These are phyloP conservation scores for Blastobotrys petasosporus DNA, from an alignment of 1,139 yeast species.

Conservation along the genomic window DNA sequence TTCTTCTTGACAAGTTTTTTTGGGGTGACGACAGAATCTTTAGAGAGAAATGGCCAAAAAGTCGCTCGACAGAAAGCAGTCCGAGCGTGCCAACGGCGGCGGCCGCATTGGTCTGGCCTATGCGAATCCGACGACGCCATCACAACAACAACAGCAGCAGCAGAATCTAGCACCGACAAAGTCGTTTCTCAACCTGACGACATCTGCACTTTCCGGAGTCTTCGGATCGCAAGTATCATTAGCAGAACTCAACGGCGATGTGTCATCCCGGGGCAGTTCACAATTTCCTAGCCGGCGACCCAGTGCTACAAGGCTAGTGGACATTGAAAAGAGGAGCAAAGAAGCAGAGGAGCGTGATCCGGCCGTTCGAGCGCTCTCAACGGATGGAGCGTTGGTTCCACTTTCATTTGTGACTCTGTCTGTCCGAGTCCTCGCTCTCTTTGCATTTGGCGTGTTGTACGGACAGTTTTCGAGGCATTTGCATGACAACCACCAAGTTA, in stretches of 20 bases:
- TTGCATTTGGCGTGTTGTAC: conserved; percentile 32
- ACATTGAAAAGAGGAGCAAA: not conserved
- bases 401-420: conserved; percentile 19
- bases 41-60: too few species aligned
- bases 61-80: too few species aligned
- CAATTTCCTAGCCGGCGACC: not conserved
- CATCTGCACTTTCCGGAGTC: conserved; percentile 33
- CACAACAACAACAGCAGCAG: not conserved
- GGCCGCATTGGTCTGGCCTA: too few species aligned
- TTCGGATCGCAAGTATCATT: conserved; percentile 36
- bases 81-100: too few species aligned
- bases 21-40: too few species aligned
- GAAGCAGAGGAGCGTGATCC: not conserved
- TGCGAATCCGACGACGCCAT: too few species aligned
- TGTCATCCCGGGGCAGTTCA: conserved; percentile 9
- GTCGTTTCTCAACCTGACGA: conserved; percentile 27
- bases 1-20: too few species aligned
- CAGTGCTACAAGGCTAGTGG: not conserved
- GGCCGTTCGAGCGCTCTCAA: not conserved
- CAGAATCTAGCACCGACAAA: conserved; percentile 1
- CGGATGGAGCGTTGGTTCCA: conserved; percentile 14
- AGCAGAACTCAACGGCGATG: conserved; percentile 36
- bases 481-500: conserved; percentile 33
- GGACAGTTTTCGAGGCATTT: conserved; percentile 32
- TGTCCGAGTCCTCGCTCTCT: conserved; percentile 24